phyloP scores from a whole-genome alignment of 352 stramenopile genomes.

The Pythium dissotocum region DNA sequence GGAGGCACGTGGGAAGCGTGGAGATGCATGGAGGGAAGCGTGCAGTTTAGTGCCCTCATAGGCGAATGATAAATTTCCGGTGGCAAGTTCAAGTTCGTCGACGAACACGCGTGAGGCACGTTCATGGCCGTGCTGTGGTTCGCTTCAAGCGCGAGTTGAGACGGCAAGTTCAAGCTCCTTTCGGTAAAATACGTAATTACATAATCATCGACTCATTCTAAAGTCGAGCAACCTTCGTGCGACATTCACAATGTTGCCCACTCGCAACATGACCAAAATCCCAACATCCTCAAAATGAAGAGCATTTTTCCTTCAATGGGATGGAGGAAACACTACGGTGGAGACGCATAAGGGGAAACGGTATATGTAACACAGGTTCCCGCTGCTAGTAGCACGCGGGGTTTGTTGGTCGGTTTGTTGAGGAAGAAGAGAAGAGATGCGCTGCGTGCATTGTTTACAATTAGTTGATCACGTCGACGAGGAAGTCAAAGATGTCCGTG shows the following conservation, averaged over 20 bases:
- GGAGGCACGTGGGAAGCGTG: conserved; percentile 14
- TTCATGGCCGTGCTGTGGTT: not conserved
- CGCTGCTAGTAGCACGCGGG: not conserved
- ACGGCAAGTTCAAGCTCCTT: not conserved
- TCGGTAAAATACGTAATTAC: conserved; percentile 29
- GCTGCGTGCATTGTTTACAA: not conserved
- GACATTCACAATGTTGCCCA: conserved; percentile 17
- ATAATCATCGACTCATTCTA: not conserved
- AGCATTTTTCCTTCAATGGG: conserved; percentile 1
- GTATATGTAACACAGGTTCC: not conserved
- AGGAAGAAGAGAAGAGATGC: not conserved
- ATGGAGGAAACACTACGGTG: not conserved
- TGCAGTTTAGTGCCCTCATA: conserved; percentile 9
- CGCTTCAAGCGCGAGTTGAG: not conserved
- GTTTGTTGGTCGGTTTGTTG: conserved; percentile 5
- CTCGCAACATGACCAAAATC: conserved; percentile 13
- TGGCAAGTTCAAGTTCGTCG: conserved; percentile 37
- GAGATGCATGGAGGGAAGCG: not conserved
- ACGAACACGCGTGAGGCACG: conserved; percentile 16
- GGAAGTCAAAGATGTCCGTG: conserved; percentile 99
- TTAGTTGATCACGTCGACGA: conserved; percentile 95
- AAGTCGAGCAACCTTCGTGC: conserved; percentile 15
- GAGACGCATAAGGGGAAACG: not conserved
- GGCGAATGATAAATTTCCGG: conserved; percentile 11
- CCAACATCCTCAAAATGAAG: conserved; percentile 17